These are phyloP conservation scores for Neurospora discreta DNA, from an alignment of 495 filamentous ascomycete genomes.

Conservation along the genomic window DNA sequence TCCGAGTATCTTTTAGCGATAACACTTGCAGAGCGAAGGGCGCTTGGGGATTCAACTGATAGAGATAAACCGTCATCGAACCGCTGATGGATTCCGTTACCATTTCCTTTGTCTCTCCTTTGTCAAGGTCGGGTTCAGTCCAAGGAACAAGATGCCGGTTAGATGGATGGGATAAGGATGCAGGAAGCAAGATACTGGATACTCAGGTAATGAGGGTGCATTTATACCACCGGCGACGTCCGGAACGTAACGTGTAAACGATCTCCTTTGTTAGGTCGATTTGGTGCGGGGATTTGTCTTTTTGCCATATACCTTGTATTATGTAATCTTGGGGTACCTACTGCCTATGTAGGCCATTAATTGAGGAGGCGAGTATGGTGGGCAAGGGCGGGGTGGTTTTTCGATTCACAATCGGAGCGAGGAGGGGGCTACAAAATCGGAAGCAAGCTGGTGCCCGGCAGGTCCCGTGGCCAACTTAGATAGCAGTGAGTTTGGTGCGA, in stretches of 20 bases:
- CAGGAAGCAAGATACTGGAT: neutral
- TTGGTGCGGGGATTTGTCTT: neutral
- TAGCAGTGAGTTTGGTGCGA: neutral
- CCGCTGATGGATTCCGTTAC: neutral
- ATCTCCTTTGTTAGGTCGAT: neutral
- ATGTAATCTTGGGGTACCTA: neutral
- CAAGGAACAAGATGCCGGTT: neutral
- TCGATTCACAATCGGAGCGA: neutral
- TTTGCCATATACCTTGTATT: neutral
- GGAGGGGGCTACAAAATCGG: neutral
- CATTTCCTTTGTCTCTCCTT: neutral
- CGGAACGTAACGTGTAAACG: neutral
- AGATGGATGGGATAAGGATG: neutral
- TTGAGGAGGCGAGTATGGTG: neutral
- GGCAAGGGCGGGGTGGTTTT: neutral
- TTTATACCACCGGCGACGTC: neutral
- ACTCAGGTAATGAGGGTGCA: neutral
- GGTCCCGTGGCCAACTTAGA: neutral
- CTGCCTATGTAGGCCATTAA: neutral
- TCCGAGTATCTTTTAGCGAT: neutral
- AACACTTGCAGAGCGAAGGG: neutral
- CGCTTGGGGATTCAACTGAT: neutral
- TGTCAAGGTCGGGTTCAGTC: neutral
- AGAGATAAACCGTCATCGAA: neutral
- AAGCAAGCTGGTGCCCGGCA: neutral